These are phyloP conservation scores for Picocystis sp. DNA, from an alignment of 163 green algal species.

Conservation along the genomic window DNA sequence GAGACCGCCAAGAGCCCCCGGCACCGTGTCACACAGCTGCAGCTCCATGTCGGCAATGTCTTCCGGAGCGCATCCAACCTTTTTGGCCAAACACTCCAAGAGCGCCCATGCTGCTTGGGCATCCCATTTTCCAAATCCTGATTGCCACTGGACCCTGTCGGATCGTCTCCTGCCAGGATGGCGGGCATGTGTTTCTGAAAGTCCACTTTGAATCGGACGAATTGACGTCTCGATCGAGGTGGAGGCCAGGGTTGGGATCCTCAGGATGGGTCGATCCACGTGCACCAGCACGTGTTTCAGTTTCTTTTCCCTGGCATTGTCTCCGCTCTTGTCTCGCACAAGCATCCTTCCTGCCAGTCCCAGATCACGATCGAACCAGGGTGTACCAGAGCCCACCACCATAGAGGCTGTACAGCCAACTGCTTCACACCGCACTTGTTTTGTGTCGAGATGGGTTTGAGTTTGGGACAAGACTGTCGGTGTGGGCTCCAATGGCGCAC, in stretches of 20 bases:
- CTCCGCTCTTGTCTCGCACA: constrained; percentile 15
- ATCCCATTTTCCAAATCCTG: constrained; percentile 13
- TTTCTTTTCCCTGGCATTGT: not conserved
- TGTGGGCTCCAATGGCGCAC: constrained; percentile 86
- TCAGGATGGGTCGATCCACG: constrained; percentile 62
- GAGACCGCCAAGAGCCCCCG: constrained; percentile 31
- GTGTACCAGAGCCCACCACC: constrained; percentile 87
- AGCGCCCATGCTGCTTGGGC: constrained; percentile 9
- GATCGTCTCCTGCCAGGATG: constrained; percentile 13
- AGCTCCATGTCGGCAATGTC: constrained; percentile 89
- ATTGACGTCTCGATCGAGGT: constrained; percentile 41
- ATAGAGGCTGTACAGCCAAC: constrained; percentile 79
- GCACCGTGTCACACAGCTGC: constrained; percentile 80
- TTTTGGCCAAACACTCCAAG: not conserved
- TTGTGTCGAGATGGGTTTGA: constrained; percentile 39
- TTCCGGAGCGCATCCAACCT: not conserved
- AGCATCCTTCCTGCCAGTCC: constrained; percentile 68
- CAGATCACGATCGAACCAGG: constrained; percentile 95
- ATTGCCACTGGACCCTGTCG: constrained; percentile 1
- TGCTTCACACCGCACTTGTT: constrained; percentile 48
- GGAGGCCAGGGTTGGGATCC: constrained; percentile 92
- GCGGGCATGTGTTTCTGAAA: constrained; percentile 21
- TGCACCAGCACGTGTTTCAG: constrained; percentile 39
- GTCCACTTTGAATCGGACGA: constrained; percentile 26
- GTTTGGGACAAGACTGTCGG: constrained; percentile 48